A percentile compares a stretch with the other conserved stretches of the same genome.
Evolutionary conservation across 441 rosid genomes (phyloP).

Genomic region (Jatropha multifida): DNA sequence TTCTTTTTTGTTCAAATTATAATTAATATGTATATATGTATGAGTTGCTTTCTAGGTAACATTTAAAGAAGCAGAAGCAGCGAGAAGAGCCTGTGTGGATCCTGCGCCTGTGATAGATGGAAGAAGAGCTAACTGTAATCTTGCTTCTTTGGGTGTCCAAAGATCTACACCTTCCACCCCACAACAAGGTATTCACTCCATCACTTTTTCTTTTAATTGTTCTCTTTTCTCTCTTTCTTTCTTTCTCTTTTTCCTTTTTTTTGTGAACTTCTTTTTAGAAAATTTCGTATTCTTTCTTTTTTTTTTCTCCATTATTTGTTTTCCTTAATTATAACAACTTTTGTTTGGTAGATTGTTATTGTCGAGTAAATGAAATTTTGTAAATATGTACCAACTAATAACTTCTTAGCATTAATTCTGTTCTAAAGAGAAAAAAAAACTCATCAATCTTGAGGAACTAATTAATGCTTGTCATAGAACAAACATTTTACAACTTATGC

Average conservation of each 20-base stretch:
- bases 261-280: neutral
- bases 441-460: neutral
- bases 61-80: slow-evolving; percentile 82
- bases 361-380: neutral
- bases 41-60: slow-evolving; percentile 48
- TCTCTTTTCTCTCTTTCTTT: neutral
- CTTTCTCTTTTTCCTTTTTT: neutral
- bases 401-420: neutral
- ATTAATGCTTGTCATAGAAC: neutral
- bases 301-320: neutral
- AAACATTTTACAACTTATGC: too few relatives aligned
- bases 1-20: neutral
- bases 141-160: slow-evolving; percentile 80
- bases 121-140: slow-evolving; percentile 83
- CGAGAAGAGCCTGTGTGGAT: slow-evolving; percentile 76
- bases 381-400: neutral
- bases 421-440: neutral
- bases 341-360: neutral
- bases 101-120: slow-evolving; percentile 84
- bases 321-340: too few relatives aligned
- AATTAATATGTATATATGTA: neutral
- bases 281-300: neutral
- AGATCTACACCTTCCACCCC: slow-evolving; percentile 89
- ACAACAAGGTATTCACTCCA: slow-evolving; percentile 44
- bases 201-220: neutral